phyloP scores from a whole-genome alignment of 257 asterid genomes.

The Petrea volubilis region DNA sequence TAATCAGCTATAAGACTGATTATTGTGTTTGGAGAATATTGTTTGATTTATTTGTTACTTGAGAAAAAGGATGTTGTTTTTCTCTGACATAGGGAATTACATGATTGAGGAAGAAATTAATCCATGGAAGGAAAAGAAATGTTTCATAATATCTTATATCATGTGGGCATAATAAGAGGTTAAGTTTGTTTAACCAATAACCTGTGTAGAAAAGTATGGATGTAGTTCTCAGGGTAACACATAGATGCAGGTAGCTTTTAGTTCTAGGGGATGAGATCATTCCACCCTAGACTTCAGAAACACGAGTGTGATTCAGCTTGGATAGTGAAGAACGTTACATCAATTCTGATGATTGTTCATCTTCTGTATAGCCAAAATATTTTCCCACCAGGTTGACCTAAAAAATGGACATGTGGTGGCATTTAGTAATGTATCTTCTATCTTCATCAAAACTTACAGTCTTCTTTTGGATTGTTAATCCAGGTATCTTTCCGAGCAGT shows the following conservation, averaged over 20 bases:
- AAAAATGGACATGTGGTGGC: background rate
- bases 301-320: background rate
- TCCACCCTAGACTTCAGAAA: background rate
- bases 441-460: constrained; percentile 6
- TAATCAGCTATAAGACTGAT: background rate
- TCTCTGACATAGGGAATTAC: background rate
- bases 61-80: background rate
- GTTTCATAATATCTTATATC: background rate
- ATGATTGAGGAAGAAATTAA: background rate
- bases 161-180: background rate
- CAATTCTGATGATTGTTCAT: background rate
- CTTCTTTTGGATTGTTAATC: constrained; percentile 12
- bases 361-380: background rate
- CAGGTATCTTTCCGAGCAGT: constrained; percentile 61
- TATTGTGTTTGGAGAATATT: background rate
- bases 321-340: background rate
- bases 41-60: background rate
- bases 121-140: background rate
- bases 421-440: background rate
- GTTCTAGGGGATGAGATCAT: background rate
- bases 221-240: background rate
- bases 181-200: background rate
- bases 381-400: background rate
- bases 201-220: background rate
- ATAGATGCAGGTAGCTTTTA: background rate